Evolutionary conservation across 345 rosid species (phyloP), one percentile per base, ranked within the genome.

Genomic region (Syzygium jambos): DNA sequence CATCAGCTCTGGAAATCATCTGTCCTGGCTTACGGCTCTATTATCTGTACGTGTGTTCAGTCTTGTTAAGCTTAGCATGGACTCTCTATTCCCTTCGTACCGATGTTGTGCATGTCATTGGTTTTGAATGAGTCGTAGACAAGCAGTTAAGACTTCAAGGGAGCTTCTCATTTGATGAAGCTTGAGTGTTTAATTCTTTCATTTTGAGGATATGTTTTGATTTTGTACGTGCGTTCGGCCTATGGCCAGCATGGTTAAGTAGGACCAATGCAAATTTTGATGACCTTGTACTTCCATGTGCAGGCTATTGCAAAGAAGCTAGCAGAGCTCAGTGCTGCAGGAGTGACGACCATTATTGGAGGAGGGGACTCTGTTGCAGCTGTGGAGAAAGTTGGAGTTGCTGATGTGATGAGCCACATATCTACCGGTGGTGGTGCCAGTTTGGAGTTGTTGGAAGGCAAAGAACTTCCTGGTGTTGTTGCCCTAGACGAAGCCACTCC

Each of bases 331-430:
- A 94, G 98, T 7, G 92, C 92, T 13, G 94, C 94, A 87, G 98
- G 97, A 34, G 99, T 95, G 92, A 95, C 98, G 16, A 96, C 99
- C 11, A 96, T 96, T 88, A 96, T 95, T 8, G 99, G 99, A 88
- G 99, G 99, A 54, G 99, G 99, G 52, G 99, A 96, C 92, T 96
- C 98, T 7, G 99, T 96, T 84, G 98, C 99, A 23, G 99, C 98
- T 3, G 98, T 96, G 89, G 99, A 95, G 94, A 95, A 96, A 92
- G 98, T 59, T 46, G 98, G 99, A 53, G 95, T 96, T 55, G 96
- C 98, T 13, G 97, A 93, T 82, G 94, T 94, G 91, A 96, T 96
- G 99, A 96, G 99, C 91, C 99, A 96, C 94, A 95, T 96, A 90
- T 96, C 99, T 2, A 96, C 99, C 0, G 99, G 99, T 57, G 99